Conservation (phyloP, 495 filamentous ascomycete species). For the Penicillium cosmopolitanum region DNA sequence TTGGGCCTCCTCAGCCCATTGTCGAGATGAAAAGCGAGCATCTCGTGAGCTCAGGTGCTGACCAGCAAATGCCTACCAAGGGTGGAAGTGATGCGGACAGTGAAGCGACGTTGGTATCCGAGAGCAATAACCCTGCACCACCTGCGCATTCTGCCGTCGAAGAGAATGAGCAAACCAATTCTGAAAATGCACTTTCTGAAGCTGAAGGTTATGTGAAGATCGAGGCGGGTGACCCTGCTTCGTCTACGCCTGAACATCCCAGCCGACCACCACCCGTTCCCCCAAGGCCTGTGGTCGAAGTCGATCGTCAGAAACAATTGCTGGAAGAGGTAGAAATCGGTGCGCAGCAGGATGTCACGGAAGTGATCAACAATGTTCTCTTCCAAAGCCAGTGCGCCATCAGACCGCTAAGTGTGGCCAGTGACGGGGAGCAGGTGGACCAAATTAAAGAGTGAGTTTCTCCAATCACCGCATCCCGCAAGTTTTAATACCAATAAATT, state of each 20-base stretch:
- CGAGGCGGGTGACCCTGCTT: conserved; percentile 1
- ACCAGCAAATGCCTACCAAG: not conserved
- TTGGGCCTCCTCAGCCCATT: conserved; percentile 44
- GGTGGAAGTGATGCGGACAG: conserved; percentile 43
- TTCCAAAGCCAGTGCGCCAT: conserved; percentile 91
- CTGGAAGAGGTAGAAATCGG: conserved; percentile 63
- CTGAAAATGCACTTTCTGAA: not conserved
- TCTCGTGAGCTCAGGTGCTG: conserved; percentile 18
- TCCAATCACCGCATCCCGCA: not conserved
- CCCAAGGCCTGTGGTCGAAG: conserved; percentile 43
- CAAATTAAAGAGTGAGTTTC: conserved; percentile 65
- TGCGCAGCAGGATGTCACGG: conserved; percentile 88
- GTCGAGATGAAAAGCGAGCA: conserved; percentile 21
- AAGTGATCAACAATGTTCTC: conserved; percentile 89
- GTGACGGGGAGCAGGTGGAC: conserved; percentile 77
- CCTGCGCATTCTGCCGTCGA: not conserved
- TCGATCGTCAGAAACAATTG: conserved; percentile 42
- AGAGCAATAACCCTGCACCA: not conserved
- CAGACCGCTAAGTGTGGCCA: conserved; percentile 60
- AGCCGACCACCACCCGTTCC: conserved; percentile 50
- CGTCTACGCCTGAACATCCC: conserved; percentile 23
- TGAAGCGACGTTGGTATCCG: conserved; percentile 30
- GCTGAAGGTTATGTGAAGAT: conserved; percentile 3
- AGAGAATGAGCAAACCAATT: conserved; percentile 2
- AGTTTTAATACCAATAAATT: conserved; percentile 23